Base-by-base conservation (phyloP, 306 rosid genomes). In the Vicia sativa region DNA sequence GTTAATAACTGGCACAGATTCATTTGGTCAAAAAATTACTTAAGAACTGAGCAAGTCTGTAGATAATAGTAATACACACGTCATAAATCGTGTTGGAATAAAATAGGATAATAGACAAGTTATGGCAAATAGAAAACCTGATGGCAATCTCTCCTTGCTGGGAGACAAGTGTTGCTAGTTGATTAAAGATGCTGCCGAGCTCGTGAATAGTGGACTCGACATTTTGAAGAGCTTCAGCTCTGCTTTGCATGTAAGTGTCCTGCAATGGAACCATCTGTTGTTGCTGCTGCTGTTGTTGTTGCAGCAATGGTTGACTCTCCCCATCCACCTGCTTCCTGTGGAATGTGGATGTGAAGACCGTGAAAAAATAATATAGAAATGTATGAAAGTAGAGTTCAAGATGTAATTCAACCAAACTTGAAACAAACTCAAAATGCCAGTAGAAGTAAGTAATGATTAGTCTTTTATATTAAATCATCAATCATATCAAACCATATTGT, bases 201-300 rank as follows among this genome's bases (percentile, higher is more conserved):
- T 95, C 97, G 75, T 95, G 97, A 75, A 95, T 90, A 50, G 97
- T 95, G 72, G 97, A 95, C 82, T 95, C 97, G 26, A 88, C 96
- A 79, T 90, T 95, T 70, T 90, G 99, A 79, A 95, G 87, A 72
- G 99, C 96, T 82, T 90, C 97, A 81, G 97, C 96, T 76, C 97
- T 81, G 86, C 96, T 95, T 80, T 95, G 99, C 96, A 90, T 90
- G 89, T 83, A 90, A 73, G 82, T 84, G 63, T 90, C 99, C 83
- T 90, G 99, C 83, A 90, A 78, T 0, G 97, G 96, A 75, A 84
- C 97, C 74, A 87, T 11, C 77, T 95, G 83, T 45, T 95, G 83
- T 45, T 93, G 95, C 42, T 87, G 89, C 39, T 92, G 91, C 53
- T 77, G 77, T 34, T 86, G 81, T 23, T 78, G 85, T 74, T 79